Percentiles rank a stretch among this genome's conserved stretches.
These are phyloP conservation scores for Solanum commersonii DNA, from an alignment of 257 asterid genomes.

Conservation along the genomic window DNA sequence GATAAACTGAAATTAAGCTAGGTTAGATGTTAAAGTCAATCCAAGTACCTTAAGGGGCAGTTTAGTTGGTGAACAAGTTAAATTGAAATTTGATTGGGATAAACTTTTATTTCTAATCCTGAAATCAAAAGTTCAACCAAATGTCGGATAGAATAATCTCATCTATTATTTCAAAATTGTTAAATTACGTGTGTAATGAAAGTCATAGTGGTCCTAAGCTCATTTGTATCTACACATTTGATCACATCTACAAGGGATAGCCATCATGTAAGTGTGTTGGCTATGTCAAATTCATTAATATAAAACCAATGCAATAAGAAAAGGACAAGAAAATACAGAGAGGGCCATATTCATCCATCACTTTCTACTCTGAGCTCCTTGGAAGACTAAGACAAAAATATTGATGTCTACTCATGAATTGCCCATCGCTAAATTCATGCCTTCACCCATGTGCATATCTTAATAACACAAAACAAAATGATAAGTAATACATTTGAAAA, in stretches of 20 bases:
- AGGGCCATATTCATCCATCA: conserved; percentile 25
- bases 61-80: not conserved
- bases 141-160: not conserved
- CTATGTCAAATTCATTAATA: not conserved
- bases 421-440: conserved; percentile 25
- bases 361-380: conserved; percentile 10
- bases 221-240: not conserved
- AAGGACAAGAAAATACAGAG: conserved; percentile 13
- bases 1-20: not conserved
- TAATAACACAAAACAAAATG: not conserved
- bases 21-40: not conserved
- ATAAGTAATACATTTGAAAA: not conserved
- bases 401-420: conserved; percentile 43
- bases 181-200: not conserved
- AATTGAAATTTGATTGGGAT: not conserved
- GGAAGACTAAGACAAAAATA: conserved; percentile 11
- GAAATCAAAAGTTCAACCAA: not conserved
- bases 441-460: conserved; percentile 39
- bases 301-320: conserved; percentile 5
- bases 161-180: not conserved
- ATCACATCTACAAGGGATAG: not conserved
- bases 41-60: not conserved
- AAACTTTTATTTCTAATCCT: not conserved
- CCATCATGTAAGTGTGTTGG: not conserved
- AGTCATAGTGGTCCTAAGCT: not conserved